Percentiles rank a stretch among this genome's conserved stretches.
phyloP scores from a whole-genome alignment of 108 stramenopile genomes.

The Nitzschia inconspicua region DNA sequence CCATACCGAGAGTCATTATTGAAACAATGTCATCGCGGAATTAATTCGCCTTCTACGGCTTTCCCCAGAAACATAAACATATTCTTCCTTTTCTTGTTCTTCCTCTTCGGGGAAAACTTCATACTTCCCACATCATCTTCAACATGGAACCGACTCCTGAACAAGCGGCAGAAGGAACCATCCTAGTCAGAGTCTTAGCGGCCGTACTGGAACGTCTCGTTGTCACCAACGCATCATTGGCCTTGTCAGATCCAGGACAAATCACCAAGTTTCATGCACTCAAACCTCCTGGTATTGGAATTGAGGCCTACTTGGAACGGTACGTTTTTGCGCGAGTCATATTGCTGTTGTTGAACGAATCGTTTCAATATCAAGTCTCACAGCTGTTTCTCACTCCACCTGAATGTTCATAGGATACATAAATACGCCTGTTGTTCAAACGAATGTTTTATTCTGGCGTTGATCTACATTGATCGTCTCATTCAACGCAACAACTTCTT shows the following conservation, averaged over 20 bases:
- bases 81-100: too few species aligned
- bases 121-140: too few species aligned
- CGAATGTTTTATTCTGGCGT: constrained; percentile 95
- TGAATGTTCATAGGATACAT: constrained; percentile 83
- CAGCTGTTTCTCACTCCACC: neutral
- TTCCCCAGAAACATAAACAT: too few species aligned
- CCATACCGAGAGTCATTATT: too few species aligned
- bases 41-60: too few species aligned
- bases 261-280: constrained; percentile 96
- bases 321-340: constrained; percentile 6
- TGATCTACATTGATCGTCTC: constrained; percentile 98
- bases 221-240: constrained; percentile 51
- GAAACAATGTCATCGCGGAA: too few species aligned
- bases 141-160: constrained; percentile 71
- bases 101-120: too few species aligned
- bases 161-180: constrained; percentile 68
- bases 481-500: constrained; percentile 93
- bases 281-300: constrained; percentile 88
- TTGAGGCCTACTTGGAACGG: constrained; percentile 92
- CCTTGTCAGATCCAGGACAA: constrained; percentile 61
- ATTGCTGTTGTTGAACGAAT: too few species aligned
- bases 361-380: too few species aligned
- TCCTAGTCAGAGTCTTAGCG: constrained; percentile 73
- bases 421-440: constrained; percentile 96
- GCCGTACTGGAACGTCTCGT: constrained; percentile 84